Percentiles rank a stretch among this genome's conserved stretches.
These are phyloP conservation scores for Fusarium illudens DNA, from an alignment of 2,329 filamentous ascomycete genomes.

Conservation along the genomic window DNA sequence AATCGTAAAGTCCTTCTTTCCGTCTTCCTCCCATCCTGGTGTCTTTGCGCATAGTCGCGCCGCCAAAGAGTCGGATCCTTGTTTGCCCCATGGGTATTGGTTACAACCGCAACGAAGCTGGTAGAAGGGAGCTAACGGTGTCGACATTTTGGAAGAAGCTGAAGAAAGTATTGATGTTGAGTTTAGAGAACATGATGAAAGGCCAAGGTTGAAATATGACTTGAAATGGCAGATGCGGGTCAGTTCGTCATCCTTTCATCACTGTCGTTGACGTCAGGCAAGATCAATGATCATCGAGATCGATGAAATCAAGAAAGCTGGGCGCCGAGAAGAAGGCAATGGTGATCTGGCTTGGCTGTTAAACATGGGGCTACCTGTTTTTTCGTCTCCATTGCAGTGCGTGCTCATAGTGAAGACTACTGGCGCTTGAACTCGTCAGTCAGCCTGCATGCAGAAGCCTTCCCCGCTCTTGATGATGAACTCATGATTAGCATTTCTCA, in stretches of 20 bases:
- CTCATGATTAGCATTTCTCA: not conserved
- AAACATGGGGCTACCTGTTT: no score
- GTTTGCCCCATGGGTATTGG: conserved; percentile 76
- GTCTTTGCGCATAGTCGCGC: conserved; percentile 72
- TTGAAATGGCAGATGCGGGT: not conserved
- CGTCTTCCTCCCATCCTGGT: conserved; percentile 53
- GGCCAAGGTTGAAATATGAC: not conserved
- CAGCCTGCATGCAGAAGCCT: no score
- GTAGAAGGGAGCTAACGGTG: conserved; percentile 47
- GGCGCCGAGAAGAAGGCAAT: not conserved
- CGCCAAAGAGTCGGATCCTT: conserved; percentile 70
- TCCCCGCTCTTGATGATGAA: not conserved
- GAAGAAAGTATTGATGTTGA: not conserved
- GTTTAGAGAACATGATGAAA: no score
- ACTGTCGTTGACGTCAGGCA: conserved; percentile 37
- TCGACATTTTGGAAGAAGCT: conserved; percentile 24
- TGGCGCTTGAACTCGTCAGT: no score
- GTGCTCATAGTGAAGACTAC: no score
- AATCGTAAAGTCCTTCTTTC: conserved; percentile 62
- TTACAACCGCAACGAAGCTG: conserved; percentile 59
- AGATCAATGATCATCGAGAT: conserved; percentile 9
- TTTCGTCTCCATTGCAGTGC: no score
- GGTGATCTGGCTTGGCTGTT: no score
- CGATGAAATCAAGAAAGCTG: not conserved
- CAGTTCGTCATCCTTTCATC: conserved; percentile 35